Base-by-base conservation (phyloP, 495 filamentous ascomycete species). In the Copromyces sp. region DNA sequence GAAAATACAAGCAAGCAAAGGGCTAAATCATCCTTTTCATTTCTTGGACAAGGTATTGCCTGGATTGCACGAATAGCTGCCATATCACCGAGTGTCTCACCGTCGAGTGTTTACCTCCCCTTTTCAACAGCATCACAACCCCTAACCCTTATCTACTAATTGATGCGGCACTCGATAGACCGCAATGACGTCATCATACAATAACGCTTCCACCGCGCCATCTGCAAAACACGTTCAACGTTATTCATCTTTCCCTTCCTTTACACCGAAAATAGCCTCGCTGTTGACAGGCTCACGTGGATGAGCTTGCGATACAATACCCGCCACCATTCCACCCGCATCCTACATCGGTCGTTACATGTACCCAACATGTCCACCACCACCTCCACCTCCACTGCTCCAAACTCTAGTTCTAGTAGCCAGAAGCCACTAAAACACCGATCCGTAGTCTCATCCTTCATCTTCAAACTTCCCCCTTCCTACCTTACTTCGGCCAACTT, bases 391-490 rank as follows among this genome's bases (percentile, higher is more conserved):
- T 53, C 45, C 45, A 59, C 47, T 59, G 20, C 20, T 29, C 47
- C 47, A 14, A 29, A 24, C 29, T 20, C 20, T 59, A 37, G 3
- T 5, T 24, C 20, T 59, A 29, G 11, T 59, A 29, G 24, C 24
- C 53, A 65, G 12, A 65, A 65, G 16, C 29, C 53, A 65, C 32
- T 35, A 73, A 74, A 84, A 73, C 83, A 83, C 68, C 82, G 84
- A 73, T 81, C 81, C 0, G 85, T 90, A 9, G 86, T 88, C 2
- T 88, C 87, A 3, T 86, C 82, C 1, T 90, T 90, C 72, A 82
- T 90, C 73, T 86, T 89, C 79, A 83, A 82, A 42, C 69, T 65
- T 3, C 53, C 53, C 29, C 14, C 53, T 9, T 35, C 53, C 17
- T 65, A 65, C 53, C 14, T 65, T 2, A 1, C 29, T 29, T 14